These are phyloP conservation scores for Trapa incisa DNA, from an alignment of 345 rosid genomes.

Conservation along the genomic window DNA sequence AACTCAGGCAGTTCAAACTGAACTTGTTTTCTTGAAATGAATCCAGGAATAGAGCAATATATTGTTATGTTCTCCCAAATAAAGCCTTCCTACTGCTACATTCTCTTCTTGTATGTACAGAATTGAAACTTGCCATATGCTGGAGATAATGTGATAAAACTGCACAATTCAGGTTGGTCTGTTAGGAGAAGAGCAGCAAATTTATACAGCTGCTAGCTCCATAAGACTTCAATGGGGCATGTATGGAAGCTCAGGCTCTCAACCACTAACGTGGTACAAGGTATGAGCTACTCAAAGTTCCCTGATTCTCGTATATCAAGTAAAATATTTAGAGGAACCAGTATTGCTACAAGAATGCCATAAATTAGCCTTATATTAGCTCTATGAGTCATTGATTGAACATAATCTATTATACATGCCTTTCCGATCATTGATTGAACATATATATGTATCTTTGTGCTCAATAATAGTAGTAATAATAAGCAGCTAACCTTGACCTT, in stretches of 20 bases:
- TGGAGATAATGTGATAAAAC: not conserved
- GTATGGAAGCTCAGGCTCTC: slow-evolving; percentile 25
- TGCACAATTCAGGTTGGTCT: slow-evolving; percentile 45
- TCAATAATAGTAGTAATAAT: too few species aligned
- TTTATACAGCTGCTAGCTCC: slow-evolving; percentile 33
- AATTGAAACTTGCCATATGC: not conserved
- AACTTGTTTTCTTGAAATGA: too few species aligned
- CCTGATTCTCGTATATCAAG: too few species aligned
- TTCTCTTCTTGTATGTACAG: too few species aligned
- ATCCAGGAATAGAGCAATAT: too few species aligned
- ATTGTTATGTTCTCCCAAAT: too few species aligned
- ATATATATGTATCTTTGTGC: too few species aligned
- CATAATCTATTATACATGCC: too few species aligned
- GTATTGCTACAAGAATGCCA: not conserved
- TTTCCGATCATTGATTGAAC: not conserved
- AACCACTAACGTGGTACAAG: slow-evolving; percentile 72
- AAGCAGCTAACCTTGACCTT: too few species aligned
- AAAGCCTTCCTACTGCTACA: too few species aligned
- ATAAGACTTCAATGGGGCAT: slow-evolving; percentile 35
- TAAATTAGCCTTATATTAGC: not conserved
- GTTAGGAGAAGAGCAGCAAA: slow-evolving; percentile 39
- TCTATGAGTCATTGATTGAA: not conserved
- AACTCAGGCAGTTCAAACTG: too few species aligned
- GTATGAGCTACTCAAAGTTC: slow-evolving; percentile 17
- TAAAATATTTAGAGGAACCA: not conserved